These are phyloP conservation scores for Geum urbanum DNA, from an alignment of 306 rosid genomes.

Conservation along the genomic window DNA sequence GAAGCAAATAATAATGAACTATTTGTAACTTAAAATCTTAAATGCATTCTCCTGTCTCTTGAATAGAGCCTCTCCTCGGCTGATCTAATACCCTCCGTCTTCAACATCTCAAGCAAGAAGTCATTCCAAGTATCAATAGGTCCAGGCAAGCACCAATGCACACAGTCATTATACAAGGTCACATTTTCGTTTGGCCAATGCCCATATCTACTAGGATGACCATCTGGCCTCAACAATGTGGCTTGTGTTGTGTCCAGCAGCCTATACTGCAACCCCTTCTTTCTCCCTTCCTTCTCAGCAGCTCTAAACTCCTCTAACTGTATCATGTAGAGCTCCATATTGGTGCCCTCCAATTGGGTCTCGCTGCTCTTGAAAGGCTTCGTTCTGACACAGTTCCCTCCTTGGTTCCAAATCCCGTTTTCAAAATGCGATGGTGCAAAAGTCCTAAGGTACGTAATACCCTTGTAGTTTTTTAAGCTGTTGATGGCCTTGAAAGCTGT, in stretches of 20 bases:
- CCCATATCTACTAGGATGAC: slow-evolving; percentile 80
- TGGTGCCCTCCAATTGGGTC: slow-evolving; percentile 48
- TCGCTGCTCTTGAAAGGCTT: slow-evolving; percentile 68
- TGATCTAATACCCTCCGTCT: slow-evolving; percentile 67
- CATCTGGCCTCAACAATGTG: slow-evolving; percentile 71
- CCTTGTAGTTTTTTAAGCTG: slow-evolving; percentile 47
- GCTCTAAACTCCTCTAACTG: slow-evolving; percentile 66
- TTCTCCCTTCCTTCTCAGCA: slow-evolving; percentile 58
- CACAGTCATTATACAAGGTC: slow-evolving; percentile 77
- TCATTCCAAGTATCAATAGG: slow-evolving; percentile 84
- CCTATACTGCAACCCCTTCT: slow-evolving; percentile 54
- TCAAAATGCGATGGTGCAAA: slow-evolving; percentile 85
- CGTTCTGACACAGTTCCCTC: slow-evolving; percentile 71
- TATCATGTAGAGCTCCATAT: slow-evolving; percentile 65
- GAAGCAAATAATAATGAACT: background rate
- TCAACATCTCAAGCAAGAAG: slow-evolving; percentile 66
- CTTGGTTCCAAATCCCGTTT: slow-evolving; percentile 70
- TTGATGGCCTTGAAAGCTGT: slow-evolving; percentile 66
- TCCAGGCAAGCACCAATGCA: slow-evolving; percentile 90
- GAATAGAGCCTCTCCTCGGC: slow-evolving; percentile 50
- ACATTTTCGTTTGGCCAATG: slow-evolving; percentile 77
- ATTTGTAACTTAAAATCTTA: background rate
- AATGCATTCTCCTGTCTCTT: slow-evolving; percentile 25
- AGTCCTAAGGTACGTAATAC: slow-evolving; percentile 59
- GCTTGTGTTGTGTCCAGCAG: slow-evolving; percentile 67